A percentile compares a stretch with the other conserved stretches of the same genome.
These are phyloP conservation scores for Trametes sanguinea DNA, from an alignment of 768 basidiomycete species.

Conservation along the genomic window DNA sequence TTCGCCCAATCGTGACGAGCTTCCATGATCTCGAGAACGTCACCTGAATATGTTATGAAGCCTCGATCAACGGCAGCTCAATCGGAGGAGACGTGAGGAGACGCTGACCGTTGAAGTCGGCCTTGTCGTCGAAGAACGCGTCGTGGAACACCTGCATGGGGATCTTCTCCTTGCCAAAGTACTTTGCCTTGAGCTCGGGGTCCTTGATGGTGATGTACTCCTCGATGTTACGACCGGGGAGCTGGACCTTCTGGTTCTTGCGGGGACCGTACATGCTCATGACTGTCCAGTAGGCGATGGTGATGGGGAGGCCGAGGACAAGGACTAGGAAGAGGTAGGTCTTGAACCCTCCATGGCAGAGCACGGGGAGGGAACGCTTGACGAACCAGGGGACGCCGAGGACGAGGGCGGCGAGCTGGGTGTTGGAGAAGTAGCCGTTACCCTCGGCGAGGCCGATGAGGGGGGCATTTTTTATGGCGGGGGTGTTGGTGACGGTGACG, in stretches of 20 bases:
- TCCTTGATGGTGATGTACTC: slow-evolving; percentile 93
- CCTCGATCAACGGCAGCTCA: slow-evolving; percentile 10
- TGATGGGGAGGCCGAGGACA: slow-evolving; percentile 73
- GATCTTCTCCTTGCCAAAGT: slow-evolving; percentile 86
- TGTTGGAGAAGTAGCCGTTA: slow-evolving; percentile 81
- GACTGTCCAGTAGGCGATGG: slow-evolving; percentile 87
- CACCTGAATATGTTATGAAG: slow-evolving; percentile 51
- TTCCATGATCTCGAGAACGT: slow-evolving; percentile 92
- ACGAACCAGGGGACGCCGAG: slow-evolving; percentile 81
- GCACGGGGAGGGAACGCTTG: slow-evolving; percentile 78
- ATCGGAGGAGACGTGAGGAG: slow-evolving; percentile 1
- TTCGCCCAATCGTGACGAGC: slow-evolving; percentile 95
- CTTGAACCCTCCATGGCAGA: slow-evolving; percentile 83
- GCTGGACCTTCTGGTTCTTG: slow-evolving; percentile 79
- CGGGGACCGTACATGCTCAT: slow-evolving; percentile 80
- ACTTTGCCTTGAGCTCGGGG: slow-evolving; percentile 73
- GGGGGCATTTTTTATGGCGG: slow-evolving; percentile 85
- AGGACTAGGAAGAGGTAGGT: slow-evolving; percentile 81
- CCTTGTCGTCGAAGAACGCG: slow-evolving; percentile 94
- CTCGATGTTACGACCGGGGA: slow-evolving; percentile 85
- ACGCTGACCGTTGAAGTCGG: slow-evolving; percentile 87
- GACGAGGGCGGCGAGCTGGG: slow-evolving; percentile 75
- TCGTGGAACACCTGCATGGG: slow-evolving; percentile 98
- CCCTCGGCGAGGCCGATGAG: slow-evolving; percentile 82
- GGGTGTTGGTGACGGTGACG: slow-evolving; percentile 64